Conservation (phyloP, 148 eudicot species). For the Beta vulgaris region DNA sequence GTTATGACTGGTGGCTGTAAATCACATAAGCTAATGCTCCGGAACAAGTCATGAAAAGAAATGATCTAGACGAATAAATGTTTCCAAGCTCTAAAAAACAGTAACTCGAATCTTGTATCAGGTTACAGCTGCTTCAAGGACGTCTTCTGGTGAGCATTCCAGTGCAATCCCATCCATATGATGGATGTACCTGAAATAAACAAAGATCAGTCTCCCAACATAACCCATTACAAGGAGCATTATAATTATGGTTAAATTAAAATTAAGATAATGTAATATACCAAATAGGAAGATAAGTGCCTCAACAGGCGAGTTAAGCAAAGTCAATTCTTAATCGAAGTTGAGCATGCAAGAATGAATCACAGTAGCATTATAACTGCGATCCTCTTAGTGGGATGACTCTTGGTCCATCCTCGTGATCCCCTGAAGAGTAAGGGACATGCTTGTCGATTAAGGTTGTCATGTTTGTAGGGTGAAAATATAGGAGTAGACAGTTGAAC, state of each 20-base stretch:
- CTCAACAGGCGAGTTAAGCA: background rate
- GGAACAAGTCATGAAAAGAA: background rate
- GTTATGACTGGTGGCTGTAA: background rate
- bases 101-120: background rate
- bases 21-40: background rate
- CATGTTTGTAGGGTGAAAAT: background rate
- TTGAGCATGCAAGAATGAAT: background rate
- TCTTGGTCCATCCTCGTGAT: background rate
- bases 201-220: background rate
- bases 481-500: background rate
- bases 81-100: background rate
- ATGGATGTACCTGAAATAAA: constrained; percentile 72
- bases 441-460: background rate
- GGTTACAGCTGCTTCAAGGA: constrained; percentile 28
- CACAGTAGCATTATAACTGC: background rate
- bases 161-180: constrained; percentile 82
- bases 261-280: no score
- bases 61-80: background rate
- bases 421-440: background rate
- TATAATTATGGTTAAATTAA: background rate
- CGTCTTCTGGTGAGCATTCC: constrained; percentile 57
- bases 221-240: background rate
- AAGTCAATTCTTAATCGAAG: background rate
- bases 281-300: background rate
- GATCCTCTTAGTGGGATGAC: background rate